Percentiles rank a stretch among this genome's conserved stretches.
phyloP scores from a whole-genome alignment of 441 rosid genomes.

The Kokia cookei region DNA sequence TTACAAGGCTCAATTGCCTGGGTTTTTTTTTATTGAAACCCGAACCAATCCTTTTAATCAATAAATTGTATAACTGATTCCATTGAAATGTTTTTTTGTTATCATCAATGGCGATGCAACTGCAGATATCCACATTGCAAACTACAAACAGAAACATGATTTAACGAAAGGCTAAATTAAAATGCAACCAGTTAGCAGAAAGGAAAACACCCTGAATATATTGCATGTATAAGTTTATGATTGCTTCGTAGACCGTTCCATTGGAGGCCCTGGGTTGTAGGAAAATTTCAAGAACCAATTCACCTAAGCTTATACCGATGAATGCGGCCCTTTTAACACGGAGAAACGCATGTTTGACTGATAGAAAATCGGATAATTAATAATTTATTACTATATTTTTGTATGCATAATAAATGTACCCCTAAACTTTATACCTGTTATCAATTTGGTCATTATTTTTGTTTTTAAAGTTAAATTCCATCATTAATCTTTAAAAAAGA shows the following conservation, averaged over 20 bases:
- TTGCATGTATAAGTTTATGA: background rate
- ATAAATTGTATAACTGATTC: background rate
- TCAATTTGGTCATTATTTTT: too few species aligned
- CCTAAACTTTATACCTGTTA: too few species aligned
- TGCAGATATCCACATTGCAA: background rate
- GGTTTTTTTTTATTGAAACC: background rate
- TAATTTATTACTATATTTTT: too few species aligned
- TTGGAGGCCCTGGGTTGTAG: background rate
- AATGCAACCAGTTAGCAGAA: background rate
- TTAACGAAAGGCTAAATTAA: background rate
- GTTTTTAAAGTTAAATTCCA: too few species aligned
- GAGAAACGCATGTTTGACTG: background rate
- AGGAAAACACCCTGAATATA: background rate
- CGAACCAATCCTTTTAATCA: background rate
- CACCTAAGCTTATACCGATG: background rate
- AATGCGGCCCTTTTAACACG: background rate
- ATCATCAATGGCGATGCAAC: background rate
- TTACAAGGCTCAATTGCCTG: background rate
- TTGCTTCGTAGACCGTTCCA: background rate
- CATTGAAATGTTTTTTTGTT: background rate
- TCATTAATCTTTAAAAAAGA: too few species aligned
- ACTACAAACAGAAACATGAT: background rate
- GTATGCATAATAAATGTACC: too few species aligned
- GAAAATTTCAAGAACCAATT: background rate
- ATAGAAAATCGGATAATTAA: background rate